Evolutionary conservation across 306 rosid species (phyloP).

Genomic region (Mimosa pudica): DNA sequence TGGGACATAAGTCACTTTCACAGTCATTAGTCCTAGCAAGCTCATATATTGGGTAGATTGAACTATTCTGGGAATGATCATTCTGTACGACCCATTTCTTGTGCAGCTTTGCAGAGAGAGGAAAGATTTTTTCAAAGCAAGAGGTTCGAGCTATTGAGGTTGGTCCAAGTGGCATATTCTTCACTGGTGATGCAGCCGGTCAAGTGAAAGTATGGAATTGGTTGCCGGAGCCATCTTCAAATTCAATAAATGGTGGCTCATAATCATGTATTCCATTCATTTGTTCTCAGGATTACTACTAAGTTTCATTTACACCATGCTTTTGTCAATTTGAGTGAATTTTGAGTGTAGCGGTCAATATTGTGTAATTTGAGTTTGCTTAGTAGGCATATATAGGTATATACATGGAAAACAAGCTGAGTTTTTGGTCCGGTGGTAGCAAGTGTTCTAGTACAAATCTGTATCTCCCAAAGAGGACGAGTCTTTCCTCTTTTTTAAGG

Average conservation of each 20-base stretch:
- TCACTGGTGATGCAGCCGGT: slow-evolving; percentile 94
- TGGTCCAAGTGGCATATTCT: slow-evolving; percentile 86
- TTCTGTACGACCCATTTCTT: slow-evolving; percentile 16
- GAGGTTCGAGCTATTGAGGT: slow-evolving; percentile 79
- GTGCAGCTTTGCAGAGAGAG: slow-evolving; percentile 87
- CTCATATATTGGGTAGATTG: background rate
- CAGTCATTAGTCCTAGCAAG: no score
- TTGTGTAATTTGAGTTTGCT: slow-evolving; percentile 24
- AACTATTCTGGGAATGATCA: slow-evolving; percentile 27
- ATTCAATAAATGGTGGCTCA: slow-evolving; percentile 33
- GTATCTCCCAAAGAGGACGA: background rate
- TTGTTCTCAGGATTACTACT: background rate
- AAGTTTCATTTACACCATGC: slow-evolving; percentile 26
- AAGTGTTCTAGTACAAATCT: background rate
- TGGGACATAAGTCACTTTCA: no score
- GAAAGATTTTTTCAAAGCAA: slow-evolving; percentile 71
- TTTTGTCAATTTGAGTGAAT: slow-evolving; percentile 36
- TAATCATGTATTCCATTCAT: slow-evolving; percentile 2
- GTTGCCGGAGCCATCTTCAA: slow-evolving; percentile 48
- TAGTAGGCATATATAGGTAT: slow-evolving; percentile 35
- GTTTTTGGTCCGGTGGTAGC: slow-evolving; percentile 22
- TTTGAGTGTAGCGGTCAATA: background rate
- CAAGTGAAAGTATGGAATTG: slow-evolving; percentile 89
- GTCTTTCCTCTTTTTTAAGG: background rate
- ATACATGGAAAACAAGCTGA: slow-evolving; percentile 23